Percentiles rank a stretch among this genome's conserved stretches.
Conservation (phyloP, 2,329 filamentous ascomycete species). For the Botrytis squamosa region DNA sequence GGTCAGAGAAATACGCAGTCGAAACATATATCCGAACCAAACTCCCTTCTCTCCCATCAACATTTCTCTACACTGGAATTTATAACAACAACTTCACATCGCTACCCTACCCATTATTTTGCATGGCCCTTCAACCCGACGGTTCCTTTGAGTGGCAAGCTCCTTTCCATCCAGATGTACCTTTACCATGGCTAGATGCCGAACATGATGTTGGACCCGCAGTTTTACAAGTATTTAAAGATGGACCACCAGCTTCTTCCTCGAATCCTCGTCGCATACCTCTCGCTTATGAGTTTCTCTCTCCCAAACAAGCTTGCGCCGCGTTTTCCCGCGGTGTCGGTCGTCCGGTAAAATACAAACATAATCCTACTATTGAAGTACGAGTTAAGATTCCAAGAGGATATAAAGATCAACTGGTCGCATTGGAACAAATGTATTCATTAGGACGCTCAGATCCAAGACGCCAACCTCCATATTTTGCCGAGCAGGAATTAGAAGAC, state of each 20-base stretch:
- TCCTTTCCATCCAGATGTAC: slow-evolving; percentile 85
- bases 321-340: slow-evolving; percentile 77
- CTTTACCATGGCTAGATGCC: slow-evolving; percentile 91
- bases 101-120: slow-evolving; percentile 87
- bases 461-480: slow-evolving; percentile 62
- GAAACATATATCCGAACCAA: slow-evolving; percentile 86
- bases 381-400: slow-evolving; percentile 83
- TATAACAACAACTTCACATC: slow-evolving; percentile 99
- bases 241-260: slow-evolving; percentile 65
- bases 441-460: slow-evolving; percentile 48
- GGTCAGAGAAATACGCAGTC: slow-evolving; percentile 88
- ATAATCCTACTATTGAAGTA: slow-evolving; percentile 71
- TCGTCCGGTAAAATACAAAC: slow-evolving; percentile 74
- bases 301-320: slow-evolving; percentile 76
- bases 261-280: slow-evolving; percentile 73
- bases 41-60: slow-evolving; percentile 60
- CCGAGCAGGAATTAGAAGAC: slow-evolving; percentile 54
- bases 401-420: slow-evolving; percentile 84
- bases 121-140: slow-evolving; percentile 83
- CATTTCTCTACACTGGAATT: slow-evolving; percentile 93
- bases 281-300: slow-evolving; percentile 85
- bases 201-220: slow-evolving; percentile 95
- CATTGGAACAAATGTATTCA: slow-evolving; percentile 58
- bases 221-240: slow-evolving; percentile 91
- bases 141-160: slow-evolving; percentile 91